Percentiles rank a stretch among this genome's conserved stretches.
These are phyloP conservation scores for Fusarium sp. DNA, from an alignment of 2,329 filamentous ascomycete genomes.

Conservation along the genomic window DNA sequence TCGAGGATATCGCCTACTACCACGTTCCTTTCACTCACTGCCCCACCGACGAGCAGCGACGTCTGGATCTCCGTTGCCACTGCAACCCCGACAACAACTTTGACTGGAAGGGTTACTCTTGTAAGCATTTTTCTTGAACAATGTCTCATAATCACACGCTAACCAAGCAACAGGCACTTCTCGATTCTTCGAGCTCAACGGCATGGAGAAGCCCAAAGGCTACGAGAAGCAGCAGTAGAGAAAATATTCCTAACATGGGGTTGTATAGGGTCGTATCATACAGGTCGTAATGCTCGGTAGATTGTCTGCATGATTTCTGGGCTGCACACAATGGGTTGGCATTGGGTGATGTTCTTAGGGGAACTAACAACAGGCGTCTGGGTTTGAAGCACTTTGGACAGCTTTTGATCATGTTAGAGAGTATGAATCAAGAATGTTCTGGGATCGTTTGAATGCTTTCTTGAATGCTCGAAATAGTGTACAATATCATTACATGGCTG, in stretches of 20 bases:
- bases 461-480: constrained; percentile 35
- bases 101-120: constrained; percentile 99
- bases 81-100: constrained; percentile 98
- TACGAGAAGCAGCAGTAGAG: constrained; percentile 75
- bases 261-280: constrained; percentile 30
- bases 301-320: constrained; percentile 32
- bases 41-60: constrained; percentile 86
- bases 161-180: constrained; percentile 63
- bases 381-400: constrained; percentile 43
- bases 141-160: background rate
- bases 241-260: background rate
- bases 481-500: constrained; percentile 43
- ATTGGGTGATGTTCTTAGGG: constrained; percentile 33
- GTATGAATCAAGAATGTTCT: constrained; percentile 40
- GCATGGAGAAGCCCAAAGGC: constrained; percentile 82
- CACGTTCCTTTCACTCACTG: constrained; percentile 98
- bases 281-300: constrained; percentile 36
- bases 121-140: constrained; percentile 61
- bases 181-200: constrained; percentile 85
- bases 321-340: constrained; percentile 32
- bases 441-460: constrained; percentile 30
- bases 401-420: constrained; percentile 43
- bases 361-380: constrained; percentile 41
- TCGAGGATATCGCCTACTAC: constrained; percentile 98
- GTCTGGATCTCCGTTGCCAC: constrained; percentile 87